A percentile compares a stretch with the other conserved stretches of the same genome.
Conservation (phyloP, 306 rosid genomes). For the Mimosa pudica region DNA sequence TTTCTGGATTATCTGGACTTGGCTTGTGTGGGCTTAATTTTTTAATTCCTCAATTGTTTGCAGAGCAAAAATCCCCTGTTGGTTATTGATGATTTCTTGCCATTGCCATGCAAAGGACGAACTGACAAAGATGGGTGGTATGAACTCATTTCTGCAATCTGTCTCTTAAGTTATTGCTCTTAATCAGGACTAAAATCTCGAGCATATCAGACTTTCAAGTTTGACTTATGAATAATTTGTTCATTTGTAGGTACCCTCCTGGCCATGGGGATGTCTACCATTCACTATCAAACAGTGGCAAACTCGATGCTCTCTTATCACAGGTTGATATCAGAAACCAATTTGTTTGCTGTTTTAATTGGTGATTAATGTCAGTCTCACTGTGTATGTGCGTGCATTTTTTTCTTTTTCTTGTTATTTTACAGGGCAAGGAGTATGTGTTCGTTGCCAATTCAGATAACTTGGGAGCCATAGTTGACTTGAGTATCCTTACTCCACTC, state of each 20-base stretch:
- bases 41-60: conserved; percentile 32
- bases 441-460: conserved; percentile 94
- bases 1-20: conserved; percentile 29
- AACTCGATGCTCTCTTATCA: conserved; percentile 82
- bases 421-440: conserved; percentile 93
- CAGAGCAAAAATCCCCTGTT: conserved; percentile 97
- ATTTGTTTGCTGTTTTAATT: conserved; percentile 22
- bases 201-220: conserved; percentile 26
- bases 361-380: conserved; percentile 12
- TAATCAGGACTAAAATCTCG: conserved; percentile 6
- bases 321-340: conserved; percentile 57
- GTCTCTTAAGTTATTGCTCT: conserved; percentile 22
- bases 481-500: conserved; percentile 78
- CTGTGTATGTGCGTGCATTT: not conserved
- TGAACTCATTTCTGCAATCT: conserved; percentile 35
- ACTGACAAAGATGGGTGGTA: conserved; percentile 96
- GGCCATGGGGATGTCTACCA: conserved; percentile 98
- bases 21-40: conserved; percentile 19
- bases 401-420: conserved; percentile 17
- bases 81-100: conserved; percentile 76
- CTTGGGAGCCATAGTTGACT: conserved; percentile 94
- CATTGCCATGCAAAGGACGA: conserved; percentile 81
- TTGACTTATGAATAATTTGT: conserved; percentile 32
- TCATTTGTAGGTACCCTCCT: conserved; percentile 86
- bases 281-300: conserved; percentile 82